Conservation (phyloP, 108 stramenopile species). For the Mayamaea pseudoterrestris region DNA sequence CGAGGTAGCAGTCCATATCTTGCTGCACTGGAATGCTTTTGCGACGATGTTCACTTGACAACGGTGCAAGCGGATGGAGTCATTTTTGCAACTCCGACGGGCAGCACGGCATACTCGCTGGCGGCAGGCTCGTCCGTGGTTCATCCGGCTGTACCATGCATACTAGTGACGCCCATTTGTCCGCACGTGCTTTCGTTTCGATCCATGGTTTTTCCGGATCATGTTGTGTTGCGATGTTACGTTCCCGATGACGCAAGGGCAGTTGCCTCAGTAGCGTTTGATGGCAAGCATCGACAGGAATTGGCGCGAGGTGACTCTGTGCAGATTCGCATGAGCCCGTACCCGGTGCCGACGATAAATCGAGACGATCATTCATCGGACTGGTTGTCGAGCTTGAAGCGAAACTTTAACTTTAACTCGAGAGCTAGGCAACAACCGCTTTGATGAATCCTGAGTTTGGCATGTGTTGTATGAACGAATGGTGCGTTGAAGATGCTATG, state of each 20-base stretch:
- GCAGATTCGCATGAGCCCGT: slow-evolving; percentile 76
- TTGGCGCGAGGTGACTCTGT: slow-evolving; percentile 85
- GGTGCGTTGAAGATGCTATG: not conserved
- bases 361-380: slow-evolving; percentile 78
- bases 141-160: slow-evolving; percentile 91
- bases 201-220: slow-evolving; percentile 93
- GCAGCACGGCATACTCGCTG: slow-evolving; percentile 94
- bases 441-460: not conserved
- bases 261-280: slow-evolving; percentile 87
- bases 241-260: slow-evolving; percentile 82
- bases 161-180: slow-evolving; percentile 93
- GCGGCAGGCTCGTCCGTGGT: slow-evolving; percentile 95
- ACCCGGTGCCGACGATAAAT: slow-evolving; percentile 86
- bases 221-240: slow-evolving; percentile 67
- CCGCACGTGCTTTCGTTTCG: slow-evolving; percentile 93
- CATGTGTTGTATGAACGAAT: slow-evolving; percentile 1
- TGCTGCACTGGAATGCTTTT: slow-evolving; percentile 82
- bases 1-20: slow-evolving; percentile 85
- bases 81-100: slow-evolving; percentile 93
- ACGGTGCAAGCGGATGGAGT: slow-evolving; percentile 96
- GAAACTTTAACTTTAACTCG: slow-evolving; percentile 80
- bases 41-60: slow-evolving; percentile 85
- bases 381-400: slow-evolving; percentile 72
- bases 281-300: slow-evolving; percentile 80
- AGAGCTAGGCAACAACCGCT: slow-evolving; percentile 61